Evolutionary conservation across 768 basidiomycete species (phyloP), one percentile per base, ranked within the genome.

Genomic region (Boletales sp.): DNA sequence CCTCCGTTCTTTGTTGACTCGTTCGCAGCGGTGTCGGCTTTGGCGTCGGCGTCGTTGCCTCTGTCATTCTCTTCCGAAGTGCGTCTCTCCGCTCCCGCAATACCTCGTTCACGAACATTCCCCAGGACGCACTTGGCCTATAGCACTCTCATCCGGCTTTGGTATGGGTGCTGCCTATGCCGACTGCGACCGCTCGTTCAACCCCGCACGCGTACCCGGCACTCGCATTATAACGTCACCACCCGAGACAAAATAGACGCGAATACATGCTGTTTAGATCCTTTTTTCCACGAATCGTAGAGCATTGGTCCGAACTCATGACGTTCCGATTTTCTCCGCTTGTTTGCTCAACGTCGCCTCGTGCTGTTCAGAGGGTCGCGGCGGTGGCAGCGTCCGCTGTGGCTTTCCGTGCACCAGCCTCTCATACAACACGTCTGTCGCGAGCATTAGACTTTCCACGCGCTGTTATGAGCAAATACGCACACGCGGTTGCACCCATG

Each of bases 101-200:
- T 45, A 2, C 17, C 15, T 42, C 13, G 29, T 15, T 29, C 53
- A 61, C 44, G 50, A 40, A 29, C 31, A 43, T 48, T 34, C 64
- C 11, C 40, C 13, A 94, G 92, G 92, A 75, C 88, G 93, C 51
- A 87, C 87, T 64, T 95, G 91, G 90, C 92, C 92, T 40, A 84
- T 95, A 57, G 83, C 88, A 29, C 79, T 94, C 48, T 76, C 86
- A 14, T 88, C 89, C 7, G 92, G 92, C 32, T 93, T 94, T 65
- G 92, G 92, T 31, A 78, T 84, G 36, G 92, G 92, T 38, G 82
- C 83, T 45, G 90, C 92, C 27, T 94, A 91, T 65, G 84, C 89
- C 29, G 92, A 94, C 77, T 94, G 92, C 71, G 90, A 95, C 72
- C 82, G 91, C 43, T 86, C 87, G 14, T 95, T 94, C 82, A 93